Evolutionary conservation across 495 filamentous ascomycete species (phyloP).

Genomic region (Talaromyces thailandensis): DNA sequence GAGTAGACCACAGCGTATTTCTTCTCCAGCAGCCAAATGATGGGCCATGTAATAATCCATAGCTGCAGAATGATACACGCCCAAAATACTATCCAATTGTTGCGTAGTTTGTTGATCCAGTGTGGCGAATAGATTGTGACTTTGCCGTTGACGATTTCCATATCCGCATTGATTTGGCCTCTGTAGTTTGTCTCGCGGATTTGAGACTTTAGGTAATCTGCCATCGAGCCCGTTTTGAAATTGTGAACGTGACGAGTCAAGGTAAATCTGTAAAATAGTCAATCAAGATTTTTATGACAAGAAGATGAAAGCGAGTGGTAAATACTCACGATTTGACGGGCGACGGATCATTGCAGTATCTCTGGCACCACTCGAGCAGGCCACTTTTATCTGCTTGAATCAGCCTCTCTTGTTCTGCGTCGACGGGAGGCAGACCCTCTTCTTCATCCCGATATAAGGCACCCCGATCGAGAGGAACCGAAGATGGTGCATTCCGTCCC

Average conservation of each 20-base stretch:
- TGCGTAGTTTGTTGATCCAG: slow-evolving; percentile 34
- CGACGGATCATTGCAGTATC: slow-evolving; percentile 29
- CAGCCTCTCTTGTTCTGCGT: slow-evolving; percentile 2
- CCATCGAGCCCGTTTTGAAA: slow-evolving; percentile 23
- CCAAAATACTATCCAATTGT: slow-evolving; percentile 29
- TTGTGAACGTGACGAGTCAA: slow-evolving; percentile 25
- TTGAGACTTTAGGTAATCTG: slow-evolving; percentile 24
- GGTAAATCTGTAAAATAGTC: slow-evolving; percentile 22
- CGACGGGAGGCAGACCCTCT: slow-evolving; percentile 7
- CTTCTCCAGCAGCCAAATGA: slow-evolving; percentile 32
- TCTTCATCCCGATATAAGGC: slow-evolving; percentile 7
- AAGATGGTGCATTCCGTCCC: not conserved
- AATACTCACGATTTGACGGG: slow-evolving; percentile 32
- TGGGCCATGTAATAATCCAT: slow-evolving; percentile 36
- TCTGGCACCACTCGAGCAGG: slow-evolving; percentile 29
- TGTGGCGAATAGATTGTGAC: slow-evolving; percentile 38
- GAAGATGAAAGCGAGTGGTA: not conserved
- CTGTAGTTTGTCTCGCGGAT: slow-evolving; percentile 34
- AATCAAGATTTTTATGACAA: not conserved
- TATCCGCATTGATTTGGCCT: slow-evolving; percentile 20
- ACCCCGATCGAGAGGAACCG: slow-evolving; percentile 10
- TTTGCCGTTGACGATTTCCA: slow-evolving; percentile 15
- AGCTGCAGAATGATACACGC: slow-evolving; percentile 30
- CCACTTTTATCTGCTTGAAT: slow-evolving; percentile 10
- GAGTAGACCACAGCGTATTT: slow-evolving; percentile 28